Conservation (phyloP, 768 basidiomycete species). For the Gelatoporia subvermispora region DNA sequence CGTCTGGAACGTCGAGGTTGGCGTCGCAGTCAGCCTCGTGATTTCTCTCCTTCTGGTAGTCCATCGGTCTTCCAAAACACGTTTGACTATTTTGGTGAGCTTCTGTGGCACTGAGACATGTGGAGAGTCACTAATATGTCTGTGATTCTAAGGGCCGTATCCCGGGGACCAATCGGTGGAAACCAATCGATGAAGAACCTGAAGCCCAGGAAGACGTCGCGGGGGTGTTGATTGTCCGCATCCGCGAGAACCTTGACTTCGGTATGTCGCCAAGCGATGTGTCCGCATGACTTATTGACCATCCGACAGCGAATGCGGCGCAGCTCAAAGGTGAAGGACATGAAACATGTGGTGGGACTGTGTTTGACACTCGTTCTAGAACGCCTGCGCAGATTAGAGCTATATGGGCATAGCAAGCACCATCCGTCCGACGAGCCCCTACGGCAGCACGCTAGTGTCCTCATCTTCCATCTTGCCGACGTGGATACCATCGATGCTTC, state of each 20-base stretch:
- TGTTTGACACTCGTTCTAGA: slow-evolving; percentile 36
- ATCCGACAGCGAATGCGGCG: slow-evolving; percentile 76
- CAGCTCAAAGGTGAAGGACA: slow-evolving; percentile 72
- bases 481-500: slow-evolving; percentile 89
- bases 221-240: slow-evolving; percentile 82
- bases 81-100: slow-evolving; percentile 86
- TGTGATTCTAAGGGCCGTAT: slow-evolving; percentile 60
- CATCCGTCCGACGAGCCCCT: slow-evolving; percentile 90
- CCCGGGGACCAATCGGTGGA: slow-evolving; percentile 87
- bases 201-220: slow-evolving; percentile 77
- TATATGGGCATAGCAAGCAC: slow-evolving; percentile 73
- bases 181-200: slow-evolving; percentile 81
- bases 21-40: slow-evolving; percentile 83
- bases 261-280: slow-evolving; percentile 40
- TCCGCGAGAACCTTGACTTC: slow-evolving; percentile 89
- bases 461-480: slow-evolving; percentile 94
- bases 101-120: neutral
- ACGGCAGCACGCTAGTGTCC: slow-evolving; percentile 63
- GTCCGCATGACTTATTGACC: neutral
- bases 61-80: slow-evolving; percentile 78
- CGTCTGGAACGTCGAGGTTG: slow-evolving; percentile 88
- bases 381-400: slow-evolving; percentile 76
- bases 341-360: neutral
- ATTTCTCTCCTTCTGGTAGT: slow-evolving; percentile 88
- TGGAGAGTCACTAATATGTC: neutral